These are phyloP conservation scores for Saturnispora kantuleensis DNA, from an alignment of 805 yeast species.

Conservation along the genomic window DNA sequence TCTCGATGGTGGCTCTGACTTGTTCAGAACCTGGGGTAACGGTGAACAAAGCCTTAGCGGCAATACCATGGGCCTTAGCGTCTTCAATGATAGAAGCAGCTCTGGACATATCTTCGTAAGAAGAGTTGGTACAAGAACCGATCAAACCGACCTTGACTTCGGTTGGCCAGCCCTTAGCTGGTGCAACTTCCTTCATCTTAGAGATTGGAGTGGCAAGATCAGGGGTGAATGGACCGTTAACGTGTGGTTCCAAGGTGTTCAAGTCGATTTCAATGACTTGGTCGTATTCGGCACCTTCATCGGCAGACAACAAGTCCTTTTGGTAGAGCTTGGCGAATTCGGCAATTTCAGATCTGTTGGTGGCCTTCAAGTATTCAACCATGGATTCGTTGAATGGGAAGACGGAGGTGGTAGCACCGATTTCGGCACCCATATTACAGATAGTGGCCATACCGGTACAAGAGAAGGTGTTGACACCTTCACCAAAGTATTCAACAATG, in stretches of 20 bases:
- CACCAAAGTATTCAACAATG: conserved; percentile 95
- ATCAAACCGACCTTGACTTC: conserved; percentile 86
- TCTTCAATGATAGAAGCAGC: conserved; percentile 85
- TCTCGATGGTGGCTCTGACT: conserved; percentile 90
- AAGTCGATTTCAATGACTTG: conserved; percentile 85
- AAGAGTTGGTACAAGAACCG: conserved; percentile 97
- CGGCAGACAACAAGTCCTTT: conserved; percentile 61
- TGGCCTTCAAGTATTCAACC: conserved; percentile 60
- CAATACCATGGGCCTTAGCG: conserved; percentile 77
- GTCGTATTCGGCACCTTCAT: conserved; percentile 83
- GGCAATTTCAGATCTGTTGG: conserved; percentile 77
- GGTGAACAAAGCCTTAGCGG: conserved; percentile 84
- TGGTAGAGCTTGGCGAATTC: conserved; percentile 48
- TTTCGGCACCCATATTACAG: conserved; percentile 99
- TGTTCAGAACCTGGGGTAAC: conserved; percentile 99
- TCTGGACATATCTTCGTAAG: conserved; percentile 97
- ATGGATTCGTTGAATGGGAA: conserved; percentile 71
- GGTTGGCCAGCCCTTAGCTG: conserved; percentile 75
- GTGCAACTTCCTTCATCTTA: conserved; percentile 61
- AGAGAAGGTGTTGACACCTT: conserved; percentile 78
- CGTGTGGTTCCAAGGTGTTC: conserved; percentile 81
- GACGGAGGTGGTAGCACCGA: conserved; percentile 96
- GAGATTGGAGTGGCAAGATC: conserved; percentile 92
- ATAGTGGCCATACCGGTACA: conserved; percentile 99
- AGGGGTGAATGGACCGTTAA: conserved; percentile 98